Base-by-base conservation (phyloP, 176 grass and related monocot genomes). In the Eleusine coracana region DNA sequence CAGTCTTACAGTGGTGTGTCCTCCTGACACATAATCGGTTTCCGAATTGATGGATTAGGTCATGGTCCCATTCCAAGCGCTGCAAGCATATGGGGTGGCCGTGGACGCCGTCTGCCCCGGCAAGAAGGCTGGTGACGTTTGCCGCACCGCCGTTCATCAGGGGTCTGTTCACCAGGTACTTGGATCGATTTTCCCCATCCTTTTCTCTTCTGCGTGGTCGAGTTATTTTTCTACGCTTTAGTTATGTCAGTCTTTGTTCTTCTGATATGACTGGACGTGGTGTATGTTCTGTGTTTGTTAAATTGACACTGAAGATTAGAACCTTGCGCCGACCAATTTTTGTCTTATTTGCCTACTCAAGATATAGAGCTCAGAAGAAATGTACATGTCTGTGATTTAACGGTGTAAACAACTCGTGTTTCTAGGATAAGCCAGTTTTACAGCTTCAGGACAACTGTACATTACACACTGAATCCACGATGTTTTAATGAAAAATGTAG, bases 1-100 rank as follows among this genome's bases (percentile, higher is more conserved):
- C 36, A 20, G 8, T 21, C 25, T 25, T 64, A 28, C 12, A 55
- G 65, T 46, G 12, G 11, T n/a, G 31, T 82, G 11, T 36, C 15
- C 54, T 39, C 15, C 62, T 39, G 66, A 89, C 77, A 63, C 25
- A 20, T 61, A 64, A 64, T 59, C 15, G 27, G 14, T 58, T 42
- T 42, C 20, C 76, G 40, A 56, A 73, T 82, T 84, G n/a, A 63
- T 93, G 75, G 80, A 13, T 51, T 55, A 99, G 96, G 93, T 79
- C 56, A 99, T 94, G 96, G 91, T 99, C 28, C 96, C 96, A 41
- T 99, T 96, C 80, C 96, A 96, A 90, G 87, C 91, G 46, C 86
- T 99, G 82, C 96, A 96, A 81, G 96, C 96, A 69, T 99, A 92
- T 44, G 96, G 96, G 65, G 48, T 93, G 25, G 56, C 76, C 52